Evolutionary conservation across 2,329 filamentous ascomycete genomes (phyloP).

Genomic region (Pseudogymnoascus sp.): DNA sequence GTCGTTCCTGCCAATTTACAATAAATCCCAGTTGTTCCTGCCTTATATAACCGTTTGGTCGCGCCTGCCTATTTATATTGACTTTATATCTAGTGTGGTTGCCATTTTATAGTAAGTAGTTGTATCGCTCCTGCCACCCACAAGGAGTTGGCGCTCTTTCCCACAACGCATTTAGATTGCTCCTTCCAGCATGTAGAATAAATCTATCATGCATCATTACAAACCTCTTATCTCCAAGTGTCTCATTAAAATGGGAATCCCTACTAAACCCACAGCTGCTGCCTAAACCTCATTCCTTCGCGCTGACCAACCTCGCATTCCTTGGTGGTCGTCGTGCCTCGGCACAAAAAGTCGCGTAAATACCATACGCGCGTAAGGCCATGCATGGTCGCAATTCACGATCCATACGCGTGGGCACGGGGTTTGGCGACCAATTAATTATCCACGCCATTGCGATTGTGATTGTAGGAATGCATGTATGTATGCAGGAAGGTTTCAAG

Average conservation of each 20-base stretch:
- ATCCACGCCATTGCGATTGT: neutral
- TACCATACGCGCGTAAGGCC: neutral
- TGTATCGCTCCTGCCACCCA: neutral
- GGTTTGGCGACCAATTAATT: neutral
- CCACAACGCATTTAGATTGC: neutral
- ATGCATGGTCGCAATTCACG: neutral
- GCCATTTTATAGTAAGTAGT: neutral
- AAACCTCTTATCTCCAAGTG: neutral
- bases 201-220: neutral
- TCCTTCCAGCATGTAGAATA: neutral
- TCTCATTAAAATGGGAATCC: neutral
- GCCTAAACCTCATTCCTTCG: neutral
- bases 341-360: neutral
- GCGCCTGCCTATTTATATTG: neutral
- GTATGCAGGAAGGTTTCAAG: neutral
- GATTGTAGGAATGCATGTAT: neutral
- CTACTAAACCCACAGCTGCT: neutral
- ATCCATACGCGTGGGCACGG: neutral
- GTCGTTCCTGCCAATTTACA: neutral
- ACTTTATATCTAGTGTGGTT: neutral
- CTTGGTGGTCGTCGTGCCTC: neutral
- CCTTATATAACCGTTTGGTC: neutral
- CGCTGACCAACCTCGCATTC: neutral
- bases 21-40: neutral
- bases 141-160: too few species aligned